These are phyloP conservation scores for Thermomucor indicae-seudaticae DNA, from an alignment of 371 early-diverging fungal genomes.

Conservation along the genomic window DNA sequence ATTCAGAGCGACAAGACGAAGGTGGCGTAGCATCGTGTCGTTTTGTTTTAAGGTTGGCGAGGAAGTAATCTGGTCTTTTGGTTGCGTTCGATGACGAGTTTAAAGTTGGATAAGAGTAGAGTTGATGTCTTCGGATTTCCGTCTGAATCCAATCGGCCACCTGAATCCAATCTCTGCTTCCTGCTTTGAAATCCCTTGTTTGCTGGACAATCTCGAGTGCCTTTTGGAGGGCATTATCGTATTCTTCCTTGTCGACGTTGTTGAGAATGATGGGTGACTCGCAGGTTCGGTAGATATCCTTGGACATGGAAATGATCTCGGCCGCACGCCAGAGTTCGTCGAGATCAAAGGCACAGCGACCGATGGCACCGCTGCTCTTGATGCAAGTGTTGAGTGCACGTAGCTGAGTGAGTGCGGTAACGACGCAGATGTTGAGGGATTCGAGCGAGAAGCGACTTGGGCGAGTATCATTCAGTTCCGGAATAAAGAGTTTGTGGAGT, in stretches of 20 bases:
- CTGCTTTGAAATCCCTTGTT: conserved; percentile 25
- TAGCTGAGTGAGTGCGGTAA: conserved; percentile 26
- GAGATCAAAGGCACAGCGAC: conserved; percentile 42
- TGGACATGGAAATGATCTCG: conserved; percentile 32
- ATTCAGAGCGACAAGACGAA: not conserved
- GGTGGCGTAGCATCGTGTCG: conserved; percentile 5
- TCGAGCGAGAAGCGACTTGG: conserved; percentile 30
- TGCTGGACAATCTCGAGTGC: conserved; percentile 22
- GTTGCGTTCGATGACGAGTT: not conserved
- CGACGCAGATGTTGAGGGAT: conserved; percentile 40
- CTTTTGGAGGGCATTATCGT: conserved; percentile 24
- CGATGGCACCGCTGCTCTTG: conserved; percentile 14
- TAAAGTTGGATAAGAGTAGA: not conserved
- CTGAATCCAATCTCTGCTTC: conserved; percentile 30
- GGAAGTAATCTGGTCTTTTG: conserved; percentile 10
- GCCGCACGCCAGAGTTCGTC: conserved; percentile 43
- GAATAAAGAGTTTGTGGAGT: conserved; percentile 43
- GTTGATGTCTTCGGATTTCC: conserved; percentile 35
- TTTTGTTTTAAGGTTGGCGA: conserved; percentile 12
- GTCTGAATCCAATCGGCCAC: conserved; percentile 39
- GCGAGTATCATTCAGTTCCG: conserved; percentile 27
- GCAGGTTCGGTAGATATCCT: conserved; percentile 33
- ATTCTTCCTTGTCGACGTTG: conserved; percentile 18
- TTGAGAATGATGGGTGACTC: conserved; percentile 20
- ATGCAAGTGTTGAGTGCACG: conserved; percentile 26